Evolutionary conservation across 2,329 filamentous ascomycete species (phyloP).

Genomic region (Acrodontium crateriforme): DNA sequence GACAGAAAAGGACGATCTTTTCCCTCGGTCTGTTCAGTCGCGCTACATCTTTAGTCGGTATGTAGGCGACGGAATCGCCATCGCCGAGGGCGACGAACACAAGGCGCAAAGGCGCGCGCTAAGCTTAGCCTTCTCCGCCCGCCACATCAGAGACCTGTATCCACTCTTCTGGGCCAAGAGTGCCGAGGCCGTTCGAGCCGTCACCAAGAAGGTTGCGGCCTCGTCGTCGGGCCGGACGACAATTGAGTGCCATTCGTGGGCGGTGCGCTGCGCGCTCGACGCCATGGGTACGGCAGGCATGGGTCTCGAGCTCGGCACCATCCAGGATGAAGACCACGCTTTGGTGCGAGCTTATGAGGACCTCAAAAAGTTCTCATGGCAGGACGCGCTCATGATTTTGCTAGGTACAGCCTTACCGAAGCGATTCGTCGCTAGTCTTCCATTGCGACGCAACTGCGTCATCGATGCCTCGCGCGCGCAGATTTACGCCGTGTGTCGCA

Average conservation of each 20-base stretch:
- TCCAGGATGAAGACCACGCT: slow-evolving; percentile 26
- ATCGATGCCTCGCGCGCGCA: no score
- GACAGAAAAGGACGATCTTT: no score
- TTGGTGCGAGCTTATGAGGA: slow-evolving; percentile 25
- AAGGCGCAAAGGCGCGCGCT: slow-evolving; percentile 52
- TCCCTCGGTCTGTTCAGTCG: no score
- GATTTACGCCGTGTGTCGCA: no score
- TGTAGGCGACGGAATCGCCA: slow-evolving; percentile 37
- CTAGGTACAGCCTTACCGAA: no score
- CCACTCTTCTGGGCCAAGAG: slow-evolving; percentile 70
- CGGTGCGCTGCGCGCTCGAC: slow-evolving; percentile 28
- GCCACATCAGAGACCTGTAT: slow-evolving; percentile 71
- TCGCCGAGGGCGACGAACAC: slow-evolving; percentile 35
- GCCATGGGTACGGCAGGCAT: slow-evolving; percentile 29
- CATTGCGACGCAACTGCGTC: no score
- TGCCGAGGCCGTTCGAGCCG: slow-evolving; percentile 49
- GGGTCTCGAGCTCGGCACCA: slow-evolving; percentile 26
- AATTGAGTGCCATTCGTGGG: slow-evolving; percentile 26
- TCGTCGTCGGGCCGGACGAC: slow-evolving; percentile 14
- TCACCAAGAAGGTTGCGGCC: slow-evolving; percentile 35
- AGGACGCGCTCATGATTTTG: no score
- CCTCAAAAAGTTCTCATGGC: no score
- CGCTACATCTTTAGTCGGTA: slow-evolving; percentile 34
- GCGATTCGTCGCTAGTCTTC: no score
- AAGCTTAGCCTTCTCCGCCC: slow-evolving; percentile 66